Percentiles rank a stretch among this genome's conserved stretches.
phyloP scores from a whole-genome alignment of 148 eudicot genomes.

The Vaccinium macrocarpon region DNA sequence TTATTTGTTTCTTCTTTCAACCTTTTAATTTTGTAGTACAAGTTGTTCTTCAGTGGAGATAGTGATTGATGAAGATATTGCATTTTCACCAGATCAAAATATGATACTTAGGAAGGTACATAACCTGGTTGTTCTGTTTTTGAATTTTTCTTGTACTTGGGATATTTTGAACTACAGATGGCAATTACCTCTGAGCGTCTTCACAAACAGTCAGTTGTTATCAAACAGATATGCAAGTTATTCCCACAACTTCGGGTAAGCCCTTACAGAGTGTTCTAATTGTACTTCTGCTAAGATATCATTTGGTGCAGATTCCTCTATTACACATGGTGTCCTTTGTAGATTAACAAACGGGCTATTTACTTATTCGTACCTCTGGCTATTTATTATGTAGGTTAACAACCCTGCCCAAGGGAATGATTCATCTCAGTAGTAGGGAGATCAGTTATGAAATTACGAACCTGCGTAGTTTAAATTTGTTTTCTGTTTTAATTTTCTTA shows the following conservation, averaged over 20 bases:
- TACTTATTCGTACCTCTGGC: background rate
- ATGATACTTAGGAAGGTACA: background rate
- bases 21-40: background rate
- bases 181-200: slow-evolving; percentile 92
- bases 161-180: slow-evolving; percentile 58
- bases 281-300: background rate
- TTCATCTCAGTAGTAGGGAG: no score
- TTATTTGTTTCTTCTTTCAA: background rate
- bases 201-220: slow-evolving; percentile 79
- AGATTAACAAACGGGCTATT: slow-evolving; percentile 1
- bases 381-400: background rate
- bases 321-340: background rate
- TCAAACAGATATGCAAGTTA: slow-evolving; percentile 93
- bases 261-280: slow-evolving; percentile 5
- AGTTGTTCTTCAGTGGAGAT: background rate
- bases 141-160: background rate
- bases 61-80: background rate
- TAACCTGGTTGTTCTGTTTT: slow-evolving; percentile 6
- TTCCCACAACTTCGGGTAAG: slow-evolving; percentile 89
- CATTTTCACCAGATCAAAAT: background rate
- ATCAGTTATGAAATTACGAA: background rate
- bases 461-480: background rate
- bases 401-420: no score
- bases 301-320: background rate
- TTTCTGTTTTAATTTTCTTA: background rate